Percentiles rank a stretch among this genome's conserved stretches.
These are phyloP conservation scores for Apocynum venetum DNA, from an alignment of 257 asterid species.

Conservation along the genomic window DNA sequence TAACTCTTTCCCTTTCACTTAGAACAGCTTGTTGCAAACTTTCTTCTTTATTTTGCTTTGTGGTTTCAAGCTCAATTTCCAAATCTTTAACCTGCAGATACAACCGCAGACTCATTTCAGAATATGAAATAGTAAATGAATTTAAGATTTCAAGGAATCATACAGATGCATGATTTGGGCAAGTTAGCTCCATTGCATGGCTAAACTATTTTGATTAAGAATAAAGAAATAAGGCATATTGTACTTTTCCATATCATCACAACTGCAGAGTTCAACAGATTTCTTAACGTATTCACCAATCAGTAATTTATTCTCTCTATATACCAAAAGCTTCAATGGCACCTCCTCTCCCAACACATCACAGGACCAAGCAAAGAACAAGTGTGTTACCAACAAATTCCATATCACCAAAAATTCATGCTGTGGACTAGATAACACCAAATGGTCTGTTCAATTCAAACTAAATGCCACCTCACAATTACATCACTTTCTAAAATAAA, in stretches of 20 bases:
- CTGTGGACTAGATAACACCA: neutral
- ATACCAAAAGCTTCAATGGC: neutral
- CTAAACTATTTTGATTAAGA: neutral
- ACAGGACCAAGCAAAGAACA: neutral
- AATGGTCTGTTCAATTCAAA: neutral
- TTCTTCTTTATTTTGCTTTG: conserved; percentile 46
- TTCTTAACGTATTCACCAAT: neutral
- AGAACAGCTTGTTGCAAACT: conserved; percentile 50
- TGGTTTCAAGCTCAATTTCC: conserved; percentile 52
- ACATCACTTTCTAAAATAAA: neutral
- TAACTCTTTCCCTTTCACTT: conserved; percentile 49
- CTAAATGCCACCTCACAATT: neutral
- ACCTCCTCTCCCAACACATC: neutral
- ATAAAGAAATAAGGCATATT: neutral
- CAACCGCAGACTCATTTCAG: neutral
- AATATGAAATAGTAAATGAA: neutral
- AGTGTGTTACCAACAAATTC: neutral
- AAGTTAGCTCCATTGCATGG: neutral
- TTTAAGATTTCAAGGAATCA: neutral
- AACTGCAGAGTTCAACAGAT: neutral
- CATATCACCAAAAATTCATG: neutral
- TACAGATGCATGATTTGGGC: neutral
- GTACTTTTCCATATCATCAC: neutral
- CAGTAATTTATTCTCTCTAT: neutral
- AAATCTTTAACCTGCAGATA: conserved; percentile 53